Base-by-base conservation (phyloP, 768 basidiomycete species). In the Podaxis rugospora region DNA sequence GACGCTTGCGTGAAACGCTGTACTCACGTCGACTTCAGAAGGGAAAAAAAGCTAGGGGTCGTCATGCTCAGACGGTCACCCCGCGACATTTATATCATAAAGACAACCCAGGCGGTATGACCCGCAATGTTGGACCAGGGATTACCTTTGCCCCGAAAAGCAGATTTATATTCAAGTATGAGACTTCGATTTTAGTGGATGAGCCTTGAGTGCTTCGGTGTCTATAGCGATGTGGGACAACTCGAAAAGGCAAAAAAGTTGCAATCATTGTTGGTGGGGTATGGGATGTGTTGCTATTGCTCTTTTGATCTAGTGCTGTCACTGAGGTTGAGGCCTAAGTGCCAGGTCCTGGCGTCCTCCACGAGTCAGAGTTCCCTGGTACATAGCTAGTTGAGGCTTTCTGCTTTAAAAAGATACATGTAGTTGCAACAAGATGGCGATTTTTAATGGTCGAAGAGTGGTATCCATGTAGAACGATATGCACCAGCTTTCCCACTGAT, bases 11-110 rank as follows among this genome's bases (percentile, higher is more conserved):
- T 16, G 25, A 47, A 51, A 32, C 4, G n/a, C 14, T 18, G 13
- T 44, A 61, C 65, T 59, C 62, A 66, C 65, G 65, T 66, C 65
- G 61, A 60, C 57, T 51, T 51, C 54, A 44, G 55, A 50, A 61
- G 55, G 44, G 52, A 59, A 28, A 32, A 21, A 57, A 37, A 47
- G 59, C 47, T 50, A 21, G 46, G 49, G 53, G 63, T 63, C 44
- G 63, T 60, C 52, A 55, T 39, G 57, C 37, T 37, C 49, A 39
- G 32, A 37, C 14, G 21, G 49, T 49, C 47, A 36, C 35, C 35
- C 23, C 46, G 51, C 28, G 32, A 55, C 52, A 55, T 61, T 60
- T 63, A 63, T 63, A 63, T 60, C 35, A 32, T 37, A 10, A 51
- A 57, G 23, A 39, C 18, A 50, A 37, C 9, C 36, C 37, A 37